These are phyloP conservation scores for Corylus americana DNA, from an alignment of 306 rosid species.

Conservation along the genomic window DNA sequence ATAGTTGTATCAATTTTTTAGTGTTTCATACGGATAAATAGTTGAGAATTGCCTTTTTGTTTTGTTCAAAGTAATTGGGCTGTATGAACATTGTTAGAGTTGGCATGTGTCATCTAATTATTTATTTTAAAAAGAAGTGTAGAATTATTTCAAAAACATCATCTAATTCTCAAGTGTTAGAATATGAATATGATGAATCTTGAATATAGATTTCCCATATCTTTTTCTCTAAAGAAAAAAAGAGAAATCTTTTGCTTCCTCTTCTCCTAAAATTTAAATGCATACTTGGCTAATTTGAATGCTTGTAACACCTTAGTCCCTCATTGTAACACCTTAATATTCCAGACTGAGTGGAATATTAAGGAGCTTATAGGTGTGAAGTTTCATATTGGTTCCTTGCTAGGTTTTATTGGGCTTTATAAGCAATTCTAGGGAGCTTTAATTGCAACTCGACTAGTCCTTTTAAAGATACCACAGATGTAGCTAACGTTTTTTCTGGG, in stretches of 20 bases:
- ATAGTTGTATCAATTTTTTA: constrained; percentile 1
- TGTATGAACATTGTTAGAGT: background rate
- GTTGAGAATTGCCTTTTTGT: background rate
- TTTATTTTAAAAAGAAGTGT: background rate
- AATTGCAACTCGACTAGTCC: no score
- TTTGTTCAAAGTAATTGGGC: background rate
- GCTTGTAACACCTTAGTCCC: no score
- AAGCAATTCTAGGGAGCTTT: no score
- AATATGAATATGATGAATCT: background rate
- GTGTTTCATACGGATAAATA: background rate
- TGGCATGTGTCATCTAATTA: background rate
- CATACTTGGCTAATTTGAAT: background rate
- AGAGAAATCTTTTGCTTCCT: background rate
- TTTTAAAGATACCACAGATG: no score
- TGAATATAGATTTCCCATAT: background rate
- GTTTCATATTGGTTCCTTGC: no score
- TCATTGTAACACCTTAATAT: no score
- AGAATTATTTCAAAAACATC: background rate
- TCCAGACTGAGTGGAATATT: no score
- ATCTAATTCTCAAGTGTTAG: background rate
- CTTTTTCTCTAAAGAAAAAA: background rate
- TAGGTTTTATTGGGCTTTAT: no score
- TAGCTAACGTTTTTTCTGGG: no score
- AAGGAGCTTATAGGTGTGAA: no score
- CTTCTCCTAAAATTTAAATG: no score